A percentile compares a stretch with the other conserved stretches of the same genome.
Evolutionary conservation across 2,329 filamentous ascomycete species (phyloP).

Genomic region (Beauveria varroae): DNA sequence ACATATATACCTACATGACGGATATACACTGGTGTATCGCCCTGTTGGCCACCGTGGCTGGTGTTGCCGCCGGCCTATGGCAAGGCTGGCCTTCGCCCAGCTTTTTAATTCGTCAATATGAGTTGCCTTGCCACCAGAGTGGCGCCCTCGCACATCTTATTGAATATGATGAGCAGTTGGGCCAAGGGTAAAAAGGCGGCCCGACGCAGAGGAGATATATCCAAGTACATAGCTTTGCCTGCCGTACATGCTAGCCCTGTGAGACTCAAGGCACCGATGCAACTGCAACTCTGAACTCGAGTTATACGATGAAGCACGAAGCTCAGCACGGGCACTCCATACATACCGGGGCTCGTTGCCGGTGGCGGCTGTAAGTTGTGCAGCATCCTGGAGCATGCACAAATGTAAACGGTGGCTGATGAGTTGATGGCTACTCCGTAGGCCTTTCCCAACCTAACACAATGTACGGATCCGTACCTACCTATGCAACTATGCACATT

Average conservation of each 20-base stretch:
- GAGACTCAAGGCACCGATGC: constrained; percentile 1
- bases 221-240: background rate
- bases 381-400: background rate
- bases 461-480: background rate
- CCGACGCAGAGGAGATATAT: background rate
- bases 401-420: background rate
- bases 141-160: too few relatives aligned
- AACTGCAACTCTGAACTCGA: background rate
- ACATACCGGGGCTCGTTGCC: too few relatives aligned
- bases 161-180: too few relatives aligned
- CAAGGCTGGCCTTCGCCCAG: too few relatives aligned
- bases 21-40: too few relatives aligned
- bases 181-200: background rate
- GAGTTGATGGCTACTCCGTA: background rate
- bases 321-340: too few relatives aligned
- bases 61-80: too few relatives aligned
- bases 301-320: background rate
- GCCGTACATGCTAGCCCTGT: background rate
- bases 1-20: too few relatives aligned
- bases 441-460: background rate
- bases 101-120: too few relatives aligned
- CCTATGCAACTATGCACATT: background rate
- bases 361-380: too few relatives aligned
- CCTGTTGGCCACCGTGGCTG: too few relatives aligned
- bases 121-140: too few relatives aligned